Conservation (phyloP, 345 rosid genomes). For the Eutrema heterophyllum region DNA sequence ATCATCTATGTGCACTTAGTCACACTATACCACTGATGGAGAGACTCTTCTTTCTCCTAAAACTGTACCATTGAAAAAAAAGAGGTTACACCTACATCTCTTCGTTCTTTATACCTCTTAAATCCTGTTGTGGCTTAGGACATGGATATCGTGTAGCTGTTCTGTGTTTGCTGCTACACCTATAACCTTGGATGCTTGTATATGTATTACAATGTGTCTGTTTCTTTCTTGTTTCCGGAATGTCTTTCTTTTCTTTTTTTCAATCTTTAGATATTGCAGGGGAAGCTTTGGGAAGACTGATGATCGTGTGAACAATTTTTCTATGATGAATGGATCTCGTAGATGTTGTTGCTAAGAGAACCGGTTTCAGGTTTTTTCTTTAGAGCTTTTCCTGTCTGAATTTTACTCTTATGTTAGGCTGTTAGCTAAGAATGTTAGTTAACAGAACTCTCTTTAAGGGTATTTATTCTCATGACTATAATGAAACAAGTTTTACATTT, state of each 20-base stretch:
- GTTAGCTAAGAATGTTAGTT: conserved; percentile 8
- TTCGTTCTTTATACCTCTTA: conserved; percentile 16
- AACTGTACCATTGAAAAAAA: conserved; percentile 23
- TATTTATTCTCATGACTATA: conserved; percentile 6
- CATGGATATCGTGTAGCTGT: conserved; percentile 16
- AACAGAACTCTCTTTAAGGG: not conserved
- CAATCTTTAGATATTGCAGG: conserved; percentile 30
- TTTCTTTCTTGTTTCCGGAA: conserved; percentile 14
- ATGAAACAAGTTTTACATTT: conserved; percentile 6
- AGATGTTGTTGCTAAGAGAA: conserved; percentile 22
- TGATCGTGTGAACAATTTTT: conserved; percentile 8
- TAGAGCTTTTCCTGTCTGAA: not conserved
- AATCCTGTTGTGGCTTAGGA: conserved; percentile 16
- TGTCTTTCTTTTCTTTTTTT: not conserved
- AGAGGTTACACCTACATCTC: conserved; percentile 23
- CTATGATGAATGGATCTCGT: conserved; percentile 13
- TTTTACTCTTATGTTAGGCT: not conserved
- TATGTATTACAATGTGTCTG: conserved; percentile 16
- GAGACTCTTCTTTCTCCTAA: conserved; percentile 18
- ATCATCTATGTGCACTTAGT: conserved; percentile 23
- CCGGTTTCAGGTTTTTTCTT: conserved; percentile 15
- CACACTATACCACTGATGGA: conserved; percentile 18
- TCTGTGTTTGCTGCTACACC: conserved; percentile 8
- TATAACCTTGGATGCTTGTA: conserved; percentile 18
- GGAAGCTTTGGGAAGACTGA: conserved; percentile 8